Evolutionary conservation across 1,284 basidiomycete genomes (phyloP).

Genomic region (Amylostereum areolatum): DNA sequence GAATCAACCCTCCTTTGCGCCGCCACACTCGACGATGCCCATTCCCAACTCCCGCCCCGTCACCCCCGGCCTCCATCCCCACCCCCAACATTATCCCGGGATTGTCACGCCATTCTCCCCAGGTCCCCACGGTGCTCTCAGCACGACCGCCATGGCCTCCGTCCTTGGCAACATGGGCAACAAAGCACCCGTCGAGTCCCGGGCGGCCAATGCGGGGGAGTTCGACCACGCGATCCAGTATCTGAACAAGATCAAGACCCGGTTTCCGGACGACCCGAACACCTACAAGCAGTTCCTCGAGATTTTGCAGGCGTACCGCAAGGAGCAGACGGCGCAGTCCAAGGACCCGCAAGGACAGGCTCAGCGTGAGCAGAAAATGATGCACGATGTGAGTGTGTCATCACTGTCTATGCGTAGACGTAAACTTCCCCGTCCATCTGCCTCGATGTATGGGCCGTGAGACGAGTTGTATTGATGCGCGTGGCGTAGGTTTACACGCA

Average conservation of each 20-base stretch:
- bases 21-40: conserved; percentile 13
- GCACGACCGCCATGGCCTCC: conserved; percentile 14
- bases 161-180: conserved; percentile 18
- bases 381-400: conserved; percentile 70
- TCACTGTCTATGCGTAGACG: neutral
- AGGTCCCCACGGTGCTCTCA: conserved; percentile 9
- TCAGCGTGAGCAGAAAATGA: conserved; percentile 60
- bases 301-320: conserved; percentile 96
- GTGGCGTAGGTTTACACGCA: conserved; percentile 83
- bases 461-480: neutral
- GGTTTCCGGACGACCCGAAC: conserved; percentile 88
- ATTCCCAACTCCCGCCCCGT: conserved; percentile 11
- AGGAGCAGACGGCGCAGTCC: conserved; percentile 35
- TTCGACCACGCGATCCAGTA: conserved; percentile 99
- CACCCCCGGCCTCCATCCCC: conserved; percentile 4
- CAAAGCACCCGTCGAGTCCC: conserved; percentile 17
- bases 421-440: conserved; percentile 1
- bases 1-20: conserved; percentile 13
- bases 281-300: conserved; percentile 99
- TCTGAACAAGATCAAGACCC: conserved; percentile 97
- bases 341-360: conserved; percentile 11
- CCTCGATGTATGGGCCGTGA: conserved; percentile 17
- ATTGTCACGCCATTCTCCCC: neutral
- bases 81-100: neutral
- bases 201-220: conserved; percentile 54